Base-by-base conservation (phyloP, 73 alveolate species). In the Blepharisma japonicum region DNA sequence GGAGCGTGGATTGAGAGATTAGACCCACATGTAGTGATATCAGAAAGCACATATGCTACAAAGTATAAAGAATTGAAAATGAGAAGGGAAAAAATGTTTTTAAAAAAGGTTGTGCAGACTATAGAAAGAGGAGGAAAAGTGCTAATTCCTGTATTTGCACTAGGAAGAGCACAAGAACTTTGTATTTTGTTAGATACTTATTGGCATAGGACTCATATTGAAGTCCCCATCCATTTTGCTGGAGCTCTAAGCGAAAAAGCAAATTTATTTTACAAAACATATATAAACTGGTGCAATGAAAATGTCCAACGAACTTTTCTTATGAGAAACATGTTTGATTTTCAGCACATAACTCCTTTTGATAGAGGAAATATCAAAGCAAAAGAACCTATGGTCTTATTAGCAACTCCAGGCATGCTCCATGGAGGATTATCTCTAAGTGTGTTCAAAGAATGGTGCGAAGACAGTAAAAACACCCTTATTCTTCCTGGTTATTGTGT, bases 401-500 rank as follows among this genome's bases (percentile, higher is more conserved):
- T 97, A 56, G 99, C 99, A 38, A 94, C 99, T 0, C 99, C 99
- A 6, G 99, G 99, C 0, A 97, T 97, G 99, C 94, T 97, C 23
- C 99, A 97, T 89, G 99, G 98, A 7, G 99, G 99, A 4, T 84
- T 93, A 54, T 87, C 98, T 50, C 92, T 97, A 55, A 72, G 83
- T 55, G 95, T 92, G 47, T 97, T 95, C 83, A 96, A 94, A 86
- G 98, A 97, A 82, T 91, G 97, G 95, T 97, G 98, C 14, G 90
- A 90, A n/a, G 92, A 92, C 56, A 94, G 85, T 55, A 87, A 89
- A 81, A 97, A 97, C 84, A 82, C 98, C 47, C 82, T 97, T 21
- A 94, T 97, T 55, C 94, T 97, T 55, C 99, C 99, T 0, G 99
- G 99, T 0, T 97, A 97, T 78, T 97, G 99, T 79, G 88, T 95